Evolutionary conservation across 164 flowering plant species (phyloP).

Genomic region (Vitis rotundifolia): DNA sequence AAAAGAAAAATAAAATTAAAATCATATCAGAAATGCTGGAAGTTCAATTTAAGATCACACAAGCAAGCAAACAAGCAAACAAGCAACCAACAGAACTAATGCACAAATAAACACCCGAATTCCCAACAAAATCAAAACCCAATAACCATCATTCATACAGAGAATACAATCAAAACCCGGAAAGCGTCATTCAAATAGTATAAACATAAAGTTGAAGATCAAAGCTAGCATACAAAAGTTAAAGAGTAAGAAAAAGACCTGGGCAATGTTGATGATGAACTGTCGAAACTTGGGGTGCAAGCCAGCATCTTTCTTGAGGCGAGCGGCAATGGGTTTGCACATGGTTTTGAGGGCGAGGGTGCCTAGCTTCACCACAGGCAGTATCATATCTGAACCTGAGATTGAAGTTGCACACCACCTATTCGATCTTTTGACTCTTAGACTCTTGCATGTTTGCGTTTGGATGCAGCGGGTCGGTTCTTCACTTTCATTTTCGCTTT

Average conservation of each 20-base stretch:
- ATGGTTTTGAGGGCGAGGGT: conserved; percentile 54
- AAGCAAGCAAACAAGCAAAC: too few relatives aligned
- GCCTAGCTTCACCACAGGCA: conserved; percentile 55
- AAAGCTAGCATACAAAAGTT: not conserved
- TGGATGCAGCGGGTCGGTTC: too few relatives aligned
- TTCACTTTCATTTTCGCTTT: too few relatives aligned
- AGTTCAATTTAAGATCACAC: not conserved
- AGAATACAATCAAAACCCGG: too few relatives aligned
- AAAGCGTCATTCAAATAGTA: not conserved
- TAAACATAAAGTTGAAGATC: not conserved
- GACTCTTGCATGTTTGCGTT: too few relatives aligned
- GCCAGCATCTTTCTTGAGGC: conserved; percentile 57
- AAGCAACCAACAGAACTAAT: not conserved
- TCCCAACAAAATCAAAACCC: not conserved
- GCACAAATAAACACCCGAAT: not conserved
- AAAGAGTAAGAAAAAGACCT: conserved; percentile 31
- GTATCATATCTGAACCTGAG: conserved; percentile 25
- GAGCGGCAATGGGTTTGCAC: conserved; percentile 57
- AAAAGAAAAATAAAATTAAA: too few relatives aligned
- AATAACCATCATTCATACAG: not conserved
- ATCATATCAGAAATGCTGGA: too few relatives aligned
- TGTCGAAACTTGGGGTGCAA: conserved; percentile 50
- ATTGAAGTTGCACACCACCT: too few relatives aligned
- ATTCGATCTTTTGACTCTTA: too few relatives aligned
- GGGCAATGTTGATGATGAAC: conserved; percentile 54